These are phyloP conservation scores for Ophiocytium majus DNA, from an alignment of 352 stramenopile genomes.

Conservation along the genomic window DNA sequence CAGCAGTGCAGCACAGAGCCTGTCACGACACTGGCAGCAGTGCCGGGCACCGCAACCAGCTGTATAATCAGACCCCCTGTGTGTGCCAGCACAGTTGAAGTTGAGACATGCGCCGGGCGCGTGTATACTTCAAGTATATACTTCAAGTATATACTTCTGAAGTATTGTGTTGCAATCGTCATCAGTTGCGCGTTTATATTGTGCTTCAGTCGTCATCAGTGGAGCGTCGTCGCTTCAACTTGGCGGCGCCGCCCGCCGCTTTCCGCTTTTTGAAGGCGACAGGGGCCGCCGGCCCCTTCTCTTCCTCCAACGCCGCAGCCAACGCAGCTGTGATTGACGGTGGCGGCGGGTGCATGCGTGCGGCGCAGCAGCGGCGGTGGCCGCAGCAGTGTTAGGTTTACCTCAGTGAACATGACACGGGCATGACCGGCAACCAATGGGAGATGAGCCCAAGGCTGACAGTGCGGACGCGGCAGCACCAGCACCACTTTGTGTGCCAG, in stretches of 20 bases:
- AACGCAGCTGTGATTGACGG: neutral
- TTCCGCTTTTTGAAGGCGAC: constrained; percentile 56
- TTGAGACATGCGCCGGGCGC: too few species aligned
- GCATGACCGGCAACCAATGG: neutral
- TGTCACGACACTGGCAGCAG: too few species aligned
- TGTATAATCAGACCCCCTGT: too few species aligned
- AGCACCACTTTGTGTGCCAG: neutral
- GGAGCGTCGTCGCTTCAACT: constrained; percentile 32
- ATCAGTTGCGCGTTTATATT: too few species aligned
- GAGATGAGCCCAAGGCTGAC: neutral
- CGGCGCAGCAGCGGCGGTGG: neutral
- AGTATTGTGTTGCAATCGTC: too few species aligned
- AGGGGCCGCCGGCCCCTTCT: constrained; percentile 24
- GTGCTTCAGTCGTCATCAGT: too few species aligned
- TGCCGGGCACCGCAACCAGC: too few species aligned
- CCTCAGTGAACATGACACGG: neutral
- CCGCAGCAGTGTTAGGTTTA: neutral
- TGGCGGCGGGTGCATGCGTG: neutral
- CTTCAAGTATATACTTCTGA: too few species aligned
- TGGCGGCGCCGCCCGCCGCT: constrained; percentile 31
- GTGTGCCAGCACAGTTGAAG: too few species aligned
- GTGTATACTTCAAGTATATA: too few species aligned
- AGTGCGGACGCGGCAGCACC: neutral
- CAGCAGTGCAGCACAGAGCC: too few species aligned
- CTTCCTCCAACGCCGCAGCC: constrained; percentile 24